These are phyloP conservation scores for Nemania sp. DNA, from an alignment of 2,329 filamentous ascomycete genomes.

Conservation along the genomic window DNA sequence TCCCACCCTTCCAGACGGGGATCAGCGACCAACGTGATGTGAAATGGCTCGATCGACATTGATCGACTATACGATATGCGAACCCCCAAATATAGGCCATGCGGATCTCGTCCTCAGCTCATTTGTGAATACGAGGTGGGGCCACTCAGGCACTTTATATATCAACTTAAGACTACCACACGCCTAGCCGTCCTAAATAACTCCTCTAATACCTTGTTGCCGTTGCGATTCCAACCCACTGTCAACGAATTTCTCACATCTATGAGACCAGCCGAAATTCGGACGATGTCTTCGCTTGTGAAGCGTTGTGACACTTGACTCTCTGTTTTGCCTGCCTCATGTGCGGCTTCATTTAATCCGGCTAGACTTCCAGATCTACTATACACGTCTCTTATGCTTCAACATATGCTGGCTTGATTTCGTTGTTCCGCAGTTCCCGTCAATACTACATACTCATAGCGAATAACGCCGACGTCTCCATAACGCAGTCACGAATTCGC, in stretches of 20 bases:
- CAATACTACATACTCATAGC: neutral
- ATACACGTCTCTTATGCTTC: neutral
- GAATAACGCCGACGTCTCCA: neutral
- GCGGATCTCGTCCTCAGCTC: slow-evolving; percentile 16
- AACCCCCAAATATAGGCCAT: slow-evolving; percentile 7
- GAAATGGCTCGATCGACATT: slow-evolving; percentile 18
- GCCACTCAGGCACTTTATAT: slow-evolving; percentile 11
- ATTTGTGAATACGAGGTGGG: slow-evolving; percentile 23
- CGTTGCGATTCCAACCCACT: neutral
- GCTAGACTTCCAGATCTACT: neutral
- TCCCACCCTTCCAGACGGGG: neutral
- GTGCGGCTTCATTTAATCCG: neutral
- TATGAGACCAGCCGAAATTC: neutral
- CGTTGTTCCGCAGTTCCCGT: neutral
- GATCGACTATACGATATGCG: slow-evolving; percentile 14
- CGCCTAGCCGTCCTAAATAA: neutral
- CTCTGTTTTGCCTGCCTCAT: too few species aligned
- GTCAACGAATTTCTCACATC: neutral
- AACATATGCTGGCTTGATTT: neutral
- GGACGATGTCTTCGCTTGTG: neutral
- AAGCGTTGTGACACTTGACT: neutral
- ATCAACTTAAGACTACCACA: slow-evolving; percentile 1
- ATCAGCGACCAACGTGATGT: slow-evolving; percentile 9
- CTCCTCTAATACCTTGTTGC: neutral
- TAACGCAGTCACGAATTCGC: neutral